These are phyloP conservation scores for Periconia sp. DNA, from an alignment of 2,329 filamentous ascomycete genomes.

Conservation along the genomic window DNA sequence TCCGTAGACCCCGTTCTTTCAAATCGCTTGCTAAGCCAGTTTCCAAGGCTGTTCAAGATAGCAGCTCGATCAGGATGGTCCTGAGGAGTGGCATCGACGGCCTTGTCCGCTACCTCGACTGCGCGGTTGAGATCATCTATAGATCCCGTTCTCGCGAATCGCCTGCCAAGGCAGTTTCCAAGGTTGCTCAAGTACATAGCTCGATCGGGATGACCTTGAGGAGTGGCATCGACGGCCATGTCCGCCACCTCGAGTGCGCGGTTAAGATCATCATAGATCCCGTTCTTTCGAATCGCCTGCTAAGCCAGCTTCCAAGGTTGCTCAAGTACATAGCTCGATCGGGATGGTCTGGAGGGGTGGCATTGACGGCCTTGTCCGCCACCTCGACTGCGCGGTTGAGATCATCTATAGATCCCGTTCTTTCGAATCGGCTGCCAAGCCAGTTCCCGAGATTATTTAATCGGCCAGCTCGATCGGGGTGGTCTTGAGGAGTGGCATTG, in stretches of 20 bases:
- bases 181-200: too few species aligned
- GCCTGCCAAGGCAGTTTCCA: too few species aligned
- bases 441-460: not conserved
- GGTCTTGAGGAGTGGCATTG: too few species aligned
- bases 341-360: conserved; percentile 1
- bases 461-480: too few species aligned
- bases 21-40: not conserved
- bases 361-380: not conserved
- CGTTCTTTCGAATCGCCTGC: conserved; percentile 1
- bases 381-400: conserved; percentile 2
- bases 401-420: conserved; percentile 1
- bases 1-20: not conserved
- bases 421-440: not conserved
- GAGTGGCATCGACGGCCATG: conserved; percentile 2
- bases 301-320: not conserved
- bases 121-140: too few species aligned
- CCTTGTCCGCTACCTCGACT: not conserved
- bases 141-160: too few species aligned
- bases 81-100: not conserved
- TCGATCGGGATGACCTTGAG: not conserved
- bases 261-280: conserved; percentile 3
- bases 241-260: not conserved
- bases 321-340: conserved; percentile 1
- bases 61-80: conserved; percentile 3
- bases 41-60: conserved; percentile 2